Base-by-base conservation (phyloP, 306 rosid genomes). In the Dryas octopetala region DNA sequence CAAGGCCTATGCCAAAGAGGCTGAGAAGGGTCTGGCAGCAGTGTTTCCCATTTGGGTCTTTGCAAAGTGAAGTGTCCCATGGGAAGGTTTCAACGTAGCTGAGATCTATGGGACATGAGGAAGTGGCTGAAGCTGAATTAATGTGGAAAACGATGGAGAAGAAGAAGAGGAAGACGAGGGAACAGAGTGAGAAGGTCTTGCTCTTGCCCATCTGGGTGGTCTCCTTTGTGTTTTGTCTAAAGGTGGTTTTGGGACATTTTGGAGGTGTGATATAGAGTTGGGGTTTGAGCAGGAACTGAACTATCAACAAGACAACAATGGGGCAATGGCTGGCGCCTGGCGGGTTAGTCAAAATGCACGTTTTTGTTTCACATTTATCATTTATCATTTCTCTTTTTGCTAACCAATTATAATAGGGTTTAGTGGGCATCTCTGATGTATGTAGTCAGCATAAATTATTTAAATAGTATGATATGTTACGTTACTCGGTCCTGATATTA, bases 11-110 rank as follows among this genome's bases (percentile, higher is more conserved):
- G 50, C 90, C 96, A 5, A 89, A 17, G 78, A 90, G 80, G 76
- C 93, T 81, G 14, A 82, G 83, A 15, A 93, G 91, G 9, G 93
- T 38, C 68, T 83, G 89, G 78, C 98, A 93, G 61, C 98, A 93
- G 14, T 81, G 87, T 1, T 53, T 38, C 32, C 57, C 74, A 38
- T 72, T 40, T 2, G 87, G 84, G 16, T 48, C 64, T 12, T 9
- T 75, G 75, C 98, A 93, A 2, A 74, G 8, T 41, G 98, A 75
- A 38, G 89, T 74, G 90, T 93, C 85, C 98, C 98, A 91, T 4
- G 97, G 96, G 62, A 87, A 68, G 71, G 90, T 85, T 5, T 73
- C 47, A 13, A 93, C 96, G 53, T 88, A 91, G 85, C 80, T 83
- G 49, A 93, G 87, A 79, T 93, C 93, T 0, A 93, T 70, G 55